Evolutionary conservation across 257 asterid genomes (phyloP), one percentile per base, ranked within the genome.

Genomic region (Gentiana dahurica): DNA sequence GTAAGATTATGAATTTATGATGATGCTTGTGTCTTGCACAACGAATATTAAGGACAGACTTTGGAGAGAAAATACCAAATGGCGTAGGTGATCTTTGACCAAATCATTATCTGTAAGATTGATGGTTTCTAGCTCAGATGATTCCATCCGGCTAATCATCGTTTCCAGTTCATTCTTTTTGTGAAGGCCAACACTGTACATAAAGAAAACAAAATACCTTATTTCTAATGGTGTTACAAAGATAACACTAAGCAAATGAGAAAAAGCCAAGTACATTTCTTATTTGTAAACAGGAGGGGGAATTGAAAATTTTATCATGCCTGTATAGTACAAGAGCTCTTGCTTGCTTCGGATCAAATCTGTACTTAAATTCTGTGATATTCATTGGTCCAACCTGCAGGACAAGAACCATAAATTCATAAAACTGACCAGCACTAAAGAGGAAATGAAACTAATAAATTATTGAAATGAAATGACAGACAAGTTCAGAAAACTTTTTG

Each of bases 1-100:
- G 24, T 24, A 24, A 24, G 24, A 24, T 24, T 24, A 24, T 24
- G 24, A 24, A 24, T 24, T 24, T 24, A 24, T 24, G 24, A 24
- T 24, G 46, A 11, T 41, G 46, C 46, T 5, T 10, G 6, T 41
- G 8, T 41, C 46, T 41, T 41, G 46, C 46, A 41, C 46, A 41
- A 41, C 46, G 9, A 4, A 4, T 41, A 10, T 8, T 5, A 2
- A 5, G 46, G 10, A 41, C 0, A 41, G 41, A 36, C 3, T 60
- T 41, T 35, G 32, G 59, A 57, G 10, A 35, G 45, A 43, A 8
- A 75, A 62, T 79, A 87, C 96, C 96, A 87, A 65, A 73, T 91
- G 96, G 43, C 96, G 84, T 70, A 87, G 80, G 71, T 87, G 95
- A 77, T 87, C 96, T 76, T 87, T 85, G 78, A 85, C 95, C 79